Evolutionary conservation across 208 protist species (phyloP).

Genomic region (Trypanosoma lewisi): DNA sequence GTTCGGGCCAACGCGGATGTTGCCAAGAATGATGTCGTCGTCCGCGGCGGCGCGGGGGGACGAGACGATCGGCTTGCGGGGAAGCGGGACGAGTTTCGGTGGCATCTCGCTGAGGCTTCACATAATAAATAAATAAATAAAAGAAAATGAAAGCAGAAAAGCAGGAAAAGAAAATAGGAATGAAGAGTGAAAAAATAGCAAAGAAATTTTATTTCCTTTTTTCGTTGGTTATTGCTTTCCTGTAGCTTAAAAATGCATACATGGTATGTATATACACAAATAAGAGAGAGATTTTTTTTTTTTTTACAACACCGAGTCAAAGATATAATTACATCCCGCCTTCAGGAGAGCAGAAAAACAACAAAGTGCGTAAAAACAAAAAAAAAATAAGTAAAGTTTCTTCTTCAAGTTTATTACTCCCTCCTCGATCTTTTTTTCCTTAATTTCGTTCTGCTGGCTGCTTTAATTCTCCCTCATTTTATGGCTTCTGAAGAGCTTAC

Average conservation of each 20-base stretch:
- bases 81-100: constrained; percentile 69
- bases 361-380: not conserved
- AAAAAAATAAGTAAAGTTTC: too few species aligned
- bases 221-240: too few species aligned
- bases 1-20: constrained; percentile 61
- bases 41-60: constrained; percentile 32
- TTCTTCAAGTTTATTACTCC: not conserved
- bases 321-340: too few species aligned
- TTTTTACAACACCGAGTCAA: too few species aligned
- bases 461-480: not conserved
- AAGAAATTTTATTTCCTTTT: not conserved
- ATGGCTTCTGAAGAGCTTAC: too few species aligned
- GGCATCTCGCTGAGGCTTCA: constrained; percentile 35
- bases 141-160: not conserved
- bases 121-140: not conserved
- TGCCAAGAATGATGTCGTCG: constrained; percentile 73
- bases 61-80: constrained; percentile 40
- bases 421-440: not conserved
- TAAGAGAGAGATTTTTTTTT: too few species aligned
- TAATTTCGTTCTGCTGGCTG: not conserved
- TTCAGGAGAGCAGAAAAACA: not conserved
- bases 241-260: too few species aligned
- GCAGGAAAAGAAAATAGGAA: not conserved
- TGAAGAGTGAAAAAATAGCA: not conserved
- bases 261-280: too few species aligned